These are phyloP conservation scores for Naganishia antarctica DNA, from an alignment of 768 basidiomycete species.

Conservation along the genomic window DNA sequence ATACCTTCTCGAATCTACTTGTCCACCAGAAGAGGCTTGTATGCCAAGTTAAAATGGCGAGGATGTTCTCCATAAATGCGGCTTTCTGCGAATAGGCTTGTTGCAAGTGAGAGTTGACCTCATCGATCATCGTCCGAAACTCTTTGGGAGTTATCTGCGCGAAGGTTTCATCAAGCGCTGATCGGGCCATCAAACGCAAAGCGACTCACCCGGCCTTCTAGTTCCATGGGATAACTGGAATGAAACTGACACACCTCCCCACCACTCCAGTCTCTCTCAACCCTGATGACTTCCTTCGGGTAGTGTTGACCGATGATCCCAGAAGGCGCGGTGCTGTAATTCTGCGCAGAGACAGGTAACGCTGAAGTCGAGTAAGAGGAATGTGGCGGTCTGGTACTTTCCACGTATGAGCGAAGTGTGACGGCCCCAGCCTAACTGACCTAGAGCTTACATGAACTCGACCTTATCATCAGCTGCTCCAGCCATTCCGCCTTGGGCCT, in stretches of 20 bases:
- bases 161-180: background rate
- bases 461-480: no score
- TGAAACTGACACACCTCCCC: constrained; percentile 90
- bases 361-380: constrained; percentile 42
- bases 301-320: constrained; percentile 84
- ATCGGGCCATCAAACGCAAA: constrained; percentile 5
- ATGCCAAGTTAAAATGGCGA: constrained; percentile 76
- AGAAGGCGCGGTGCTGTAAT: constrained; percentile 68
- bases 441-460: no score
- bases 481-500: no score
- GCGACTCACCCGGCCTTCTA: constrained; percentile 76
- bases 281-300: constrained; percentile 82
- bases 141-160: constrained; percentile 79
- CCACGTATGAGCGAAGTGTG: no score
- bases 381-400: constrained; percentile 32
- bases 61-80: constrained; percentile 69
- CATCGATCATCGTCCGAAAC: constrained; percentile 82
- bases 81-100: constrained; percentile 73
- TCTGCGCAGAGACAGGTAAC: constrained; percentile 31
- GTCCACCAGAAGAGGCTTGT: constrained; percentile 63
- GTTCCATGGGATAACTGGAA: constrained; percentile 79
- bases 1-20: constrained; percentile 78
- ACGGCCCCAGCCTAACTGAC: no score
- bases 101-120: constrained; percentile 80
- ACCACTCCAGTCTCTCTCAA: constrained; percentile 86